Percentiles rank a stretch among this genome's conserved stretches.
Evolutionary conservation across 192 early-diverging fungal genomes (phyloP).

Genomic region (Backusella parvicylindrica): DNA sequence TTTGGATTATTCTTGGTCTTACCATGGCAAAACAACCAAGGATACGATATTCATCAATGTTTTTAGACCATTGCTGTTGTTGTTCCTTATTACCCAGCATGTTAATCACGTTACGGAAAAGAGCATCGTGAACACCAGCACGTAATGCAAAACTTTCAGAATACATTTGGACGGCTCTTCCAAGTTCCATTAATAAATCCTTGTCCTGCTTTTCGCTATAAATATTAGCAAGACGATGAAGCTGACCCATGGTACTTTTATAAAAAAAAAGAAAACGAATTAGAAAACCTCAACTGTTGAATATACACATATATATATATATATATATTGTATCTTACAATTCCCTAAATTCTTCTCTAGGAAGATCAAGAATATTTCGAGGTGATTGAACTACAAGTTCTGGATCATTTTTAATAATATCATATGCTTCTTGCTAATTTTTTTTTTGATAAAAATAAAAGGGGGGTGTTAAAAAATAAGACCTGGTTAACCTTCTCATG

Average conservation of each 20-base stretch:
- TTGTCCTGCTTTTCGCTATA: constrained; percentile 14
- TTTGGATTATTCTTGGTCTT: not conserved
- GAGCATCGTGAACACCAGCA: constrained; percentile 56
- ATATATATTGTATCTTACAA: constrained; percentile 27
- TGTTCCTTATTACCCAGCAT: constrained; percentile 60
- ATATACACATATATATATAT: not conserved
- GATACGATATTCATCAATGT: constrained; percentile 50
- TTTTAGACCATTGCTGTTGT: constrained; percentile 46
- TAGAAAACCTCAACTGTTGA: not conserved
- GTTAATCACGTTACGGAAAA: constrained; percentile 53
- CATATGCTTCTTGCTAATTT: constrained; percentile 36
- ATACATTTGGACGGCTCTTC: constrained; percentile 29
- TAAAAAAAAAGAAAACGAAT: not conserved
- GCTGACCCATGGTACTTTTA: constrained; percentile 50
- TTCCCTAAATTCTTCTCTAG: constrained; percentile 48
- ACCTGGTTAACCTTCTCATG: not conserved
- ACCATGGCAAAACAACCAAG: constrained; percentile 70
- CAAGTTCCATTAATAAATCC: constrained; percentile 6
- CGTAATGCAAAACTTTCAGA: constrained; percentile 60
- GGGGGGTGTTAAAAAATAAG: not conserved
- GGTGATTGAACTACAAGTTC: constrained; percentile 46
- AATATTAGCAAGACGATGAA: constrained; percentile 39
- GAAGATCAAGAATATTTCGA: constrained; percentile 45
- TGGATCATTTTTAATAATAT: constrained; percentile 49
- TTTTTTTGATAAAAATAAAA: not conserved